Base-by-base conservation (phyloP, 768 basidiomycete genomes). In the Tylopilus rubrobrunneus region DNA sequence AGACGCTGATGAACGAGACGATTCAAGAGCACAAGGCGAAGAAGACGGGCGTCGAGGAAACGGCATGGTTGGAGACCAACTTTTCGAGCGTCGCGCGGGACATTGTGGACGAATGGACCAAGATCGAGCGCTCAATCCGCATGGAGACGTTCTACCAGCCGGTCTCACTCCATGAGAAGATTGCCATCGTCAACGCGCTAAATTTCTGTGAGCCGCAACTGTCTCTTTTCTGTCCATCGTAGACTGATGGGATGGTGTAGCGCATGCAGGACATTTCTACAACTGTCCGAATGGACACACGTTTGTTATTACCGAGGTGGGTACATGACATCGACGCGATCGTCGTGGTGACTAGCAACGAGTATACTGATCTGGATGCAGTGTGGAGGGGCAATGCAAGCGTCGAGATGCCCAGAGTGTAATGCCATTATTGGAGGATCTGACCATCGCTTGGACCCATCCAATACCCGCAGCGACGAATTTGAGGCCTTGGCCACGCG, bases 201-300 rank as follows among this genome's bases (percentile, higher is more conserved):
- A 50, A 66, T 23, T 84, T 84, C 55, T 62, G 82, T 82, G 55
- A 72, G 47, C 5, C 21, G 23, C 1, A 17, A n/a, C 5, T 12
- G 17, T 11, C 11, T 3, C 7, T 21, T 7, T 45, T 19, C 14
- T 27, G 11, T 41, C 11, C 25, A 7, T 2, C 11, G 6, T 4
- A 3, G 14, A 14, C 43, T 56, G 17, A 53, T 49, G 21, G 14
- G 57, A 43, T 17, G 17, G n/a, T 27, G 12, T 28, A 75, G 76
- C 67, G 9, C 68, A 71, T 7, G 67, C 72, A 3, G 77, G 77
- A 0, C 78, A 79, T 58, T 80, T 74, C 54, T 79, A 77, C 52
- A 75, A 72, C 17, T 82, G 81, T 52, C 74, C 69, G 0, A 85
- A 85, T 47, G 85, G 85, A 0, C 85, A 87, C 57, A 73, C 77